Conservation (phyloP, 306 rosid genomes). For the Malus orientalis region DNA sequence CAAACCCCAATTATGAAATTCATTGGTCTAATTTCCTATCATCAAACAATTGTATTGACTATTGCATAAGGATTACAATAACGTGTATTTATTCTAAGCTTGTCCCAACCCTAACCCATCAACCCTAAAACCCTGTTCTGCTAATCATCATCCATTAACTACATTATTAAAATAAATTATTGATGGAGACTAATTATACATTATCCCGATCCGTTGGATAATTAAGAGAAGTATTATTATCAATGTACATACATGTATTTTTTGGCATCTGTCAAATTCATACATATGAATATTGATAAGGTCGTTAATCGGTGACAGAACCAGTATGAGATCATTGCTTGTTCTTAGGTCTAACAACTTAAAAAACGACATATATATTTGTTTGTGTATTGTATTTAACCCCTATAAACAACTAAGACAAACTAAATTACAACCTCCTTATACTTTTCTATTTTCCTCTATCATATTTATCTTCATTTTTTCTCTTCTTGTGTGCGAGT, state of each 20-base stretch:
- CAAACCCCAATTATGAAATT: neutral
- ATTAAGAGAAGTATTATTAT: neutral
- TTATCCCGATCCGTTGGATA: neutral
- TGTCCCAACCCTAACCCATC: neutral
- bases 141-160: no score
- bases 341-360: no score
- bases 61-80: neutral
- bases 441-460: no score
- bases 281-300: neutral
- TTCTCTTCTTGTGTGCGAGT: no score
- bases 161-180: no score
- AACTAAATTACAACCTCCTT: no score
- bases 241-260: neutral
- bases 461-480: no score
- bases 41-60: neutral
- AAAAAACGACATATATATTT: no score
- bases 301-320: neutral
- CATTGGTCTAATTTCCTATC: neutral
- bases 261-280: neutral
- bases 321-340: no score
- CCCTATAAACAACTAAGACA: no score
- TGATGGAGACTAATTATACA: neutral
- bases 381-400: no score
- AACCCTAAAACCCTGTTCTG: no score
- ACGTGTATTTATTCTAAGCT: neutral